phyloP scores from a whole-genome alignment of 208 protist species.

The Sergeia podlipaevii region DNA sequence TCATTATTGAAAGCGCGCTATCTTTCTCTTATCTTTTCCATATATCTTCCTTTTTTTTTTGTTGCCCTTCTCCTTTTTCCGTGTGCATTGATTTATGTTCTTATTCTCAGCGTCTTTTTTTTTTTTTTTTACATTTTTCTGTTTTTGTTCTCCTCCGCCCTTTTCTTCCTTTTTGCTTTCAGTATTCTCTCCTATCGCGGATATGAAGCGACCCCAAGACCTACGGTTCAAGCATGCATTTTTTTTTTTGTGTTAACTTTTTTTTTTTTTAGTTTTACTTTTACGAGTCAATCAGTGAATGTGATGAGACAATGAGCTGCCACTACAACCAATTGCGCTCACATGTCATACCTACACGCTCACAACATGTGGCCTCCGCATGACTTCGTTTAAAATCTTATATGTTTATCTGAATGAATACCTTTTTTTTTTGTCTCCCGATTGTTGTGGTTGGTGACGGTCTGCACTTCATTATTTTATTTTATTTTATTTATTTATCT shows the following conservation, averaged over 20 bases:
- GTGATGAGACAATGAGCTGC: too few species aligned
- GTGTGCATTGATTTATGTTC: neutral
- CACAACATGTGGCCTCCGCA: too few species aligned
- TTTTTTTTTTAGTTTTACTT: too few species aligned
- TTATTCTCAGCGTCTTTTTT: neutral
- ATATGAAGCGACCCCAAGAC: conserved; percentile 3
- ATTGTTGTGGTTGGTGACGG: too few species aligned
- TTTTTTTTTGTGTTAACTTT: conserved; percentile 1
- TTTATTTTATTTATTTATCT: conserved; percentile 7
- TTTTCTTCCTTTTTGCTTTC: neutral
- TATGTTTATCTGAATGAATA: too few species aligned
- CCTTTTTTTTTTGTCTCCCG: conserved; percentile 1
- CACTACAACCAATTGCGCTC: too few species aligned
- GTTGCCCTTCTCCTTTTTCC: conserved; percentile 1
- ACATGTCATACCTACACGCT: too few species aligned
- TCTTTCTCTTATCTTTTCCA: conserved; percentile 4
- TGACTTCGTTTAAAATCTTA: too few species aligned
- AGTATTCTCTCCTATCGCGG: conserved; percentile 1
- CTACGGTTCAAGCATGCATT: neutral
- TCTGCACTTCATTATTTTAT: too few species aligned
- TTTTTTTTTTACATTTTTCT: conserved; percentile 13
- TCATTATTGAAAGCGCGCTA: neutral
- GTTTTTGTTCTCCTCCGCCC: neutral
- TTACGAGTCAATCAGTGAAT: too few species aligned
- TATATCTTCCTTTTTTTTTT: neutral